Evolutionary conservation across 148 eudicot species (phyloP).

Genomic region (Vaccinium macrocarpon): DNA sequence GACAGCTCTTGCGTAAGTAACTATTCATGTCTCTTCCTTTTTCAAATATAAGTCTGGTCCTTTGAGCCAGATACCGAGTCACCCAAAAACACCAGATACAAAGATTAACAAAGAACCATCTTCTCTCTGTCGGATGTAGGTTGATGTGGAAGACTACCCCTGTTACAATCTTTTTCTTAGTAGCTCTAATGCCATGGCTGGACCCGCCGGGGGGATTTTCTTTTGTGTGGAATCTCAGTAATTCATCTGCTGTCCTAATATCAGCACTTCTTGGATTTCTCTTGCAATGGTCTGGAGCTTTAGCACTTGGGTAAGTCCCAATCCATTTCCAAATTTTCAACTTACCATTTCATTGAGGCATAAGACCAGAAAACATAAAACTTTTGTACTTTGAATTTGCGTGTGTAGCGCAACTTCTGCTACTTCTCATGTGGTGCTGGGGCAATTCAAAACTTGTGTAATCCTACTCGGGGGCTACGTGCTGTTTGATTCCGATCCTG

Average conservation of each 20-base stretch:
- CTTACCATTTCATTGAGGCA: background rate
- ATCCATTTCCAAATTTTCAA: background rate
- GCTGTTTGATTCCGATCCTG: slow-evolving; percentile 77
- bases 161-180: slow-evolving; percentile 67
- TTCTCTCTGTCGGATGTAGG: slow-evolving; percentile 30
- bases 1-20: slow-evolving; percentile 89
- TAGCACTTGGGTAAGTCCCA: slow-evolving; percentile 72
- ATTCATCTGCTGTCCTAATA: slow-evolving; percentile 46
- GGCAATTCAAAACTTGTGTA: slow-evolving; percentile 90
- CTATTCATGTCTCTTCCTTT: background rate
- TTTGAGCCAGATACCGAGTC: background rate
- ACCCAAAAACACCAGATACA: background rate
- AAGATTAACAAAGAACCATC: background rate
- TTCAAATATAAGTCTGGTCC: background rate
- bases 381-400: background rate
- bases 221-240: slow-evolving; percentile 62
- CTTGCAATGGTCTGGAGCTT: slow-evolving; percentile 88
- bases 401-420: slow-evolving; percentile 85
- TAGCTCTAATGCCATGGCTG: slow-evolving; percentile 75
- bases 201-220: slow-evolving; percentile 86
- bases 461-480: slow-evolving; percentile 77
- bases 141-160: slow-evolving; percentile 98
- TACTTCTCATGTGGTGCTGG: slow-evolving; percentile 77
- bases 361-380: background rate
- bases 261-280: slow-evolving; percentile 85